Base-by-base conservation (phyloP, 2,329 filamentous ascomycete genomes). In the Cylindrodendrum hubeiense region DNA sequence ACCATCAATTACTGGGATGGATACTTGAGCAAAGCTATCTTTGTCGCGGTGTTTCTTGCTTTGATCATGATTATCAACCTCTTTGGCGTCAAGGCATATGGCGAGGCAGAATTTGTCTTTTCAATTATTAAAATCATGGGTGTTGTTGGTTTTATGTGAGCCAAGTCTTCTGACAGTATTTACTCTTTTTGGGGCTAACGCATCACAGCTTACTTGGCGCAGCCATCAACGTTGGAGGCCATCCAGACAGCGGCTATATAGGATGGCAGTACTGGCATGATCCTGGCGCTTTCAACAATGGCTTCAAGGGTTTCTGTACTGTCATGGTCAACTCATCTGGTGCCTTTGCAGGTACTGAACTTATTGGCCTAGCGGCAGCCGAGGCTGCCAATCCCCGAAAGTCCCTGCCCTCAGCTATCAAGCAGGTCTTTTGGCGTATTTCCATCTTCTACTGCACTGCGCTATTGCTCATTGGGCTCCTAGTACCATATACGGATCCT, bases 401-500 rank as follows among this genome's bases (percentile, higher is more conserved):
- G 76, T 92, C 91, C 1, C 85, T 98, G 0, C 95, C 95, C 0
- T 93, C 89, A 1, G 95, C 95, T 10, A 90, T 96, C 73, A 97
- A 97, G 80, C 94, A 97, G 77, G 94, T 97, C 21, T 97, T 97
- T 79, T 97, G 94, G 94, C 90, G 95, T 70, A 97, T 97, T 75
- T 89, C 89, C 3, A 85, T 97, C 51, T 97, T 98, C 81, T 98
- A 97, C 81, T 86, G 97, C 53, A 89, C 96, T 24, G 92, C 93
- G 0, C 86, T 97, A 3, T 88, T 89, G 10, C 82, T 98, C 2
- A 89, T 98, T 60, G 94, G 95, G n/a, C 85, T 97, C 1, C 84
- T 97, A 2, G 93, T 98, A 0, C 92, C 91, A 0, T 94, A 91
- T 77, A 81, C 87, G 70, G 88, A 97, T 62, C 60, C 75, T 0